Evolutionary conservation across 371 early-diverging fungal species (phyloP), one percentile per base, ranked within the genome.

Genomic region (Mucor plumbeus): DNA sequence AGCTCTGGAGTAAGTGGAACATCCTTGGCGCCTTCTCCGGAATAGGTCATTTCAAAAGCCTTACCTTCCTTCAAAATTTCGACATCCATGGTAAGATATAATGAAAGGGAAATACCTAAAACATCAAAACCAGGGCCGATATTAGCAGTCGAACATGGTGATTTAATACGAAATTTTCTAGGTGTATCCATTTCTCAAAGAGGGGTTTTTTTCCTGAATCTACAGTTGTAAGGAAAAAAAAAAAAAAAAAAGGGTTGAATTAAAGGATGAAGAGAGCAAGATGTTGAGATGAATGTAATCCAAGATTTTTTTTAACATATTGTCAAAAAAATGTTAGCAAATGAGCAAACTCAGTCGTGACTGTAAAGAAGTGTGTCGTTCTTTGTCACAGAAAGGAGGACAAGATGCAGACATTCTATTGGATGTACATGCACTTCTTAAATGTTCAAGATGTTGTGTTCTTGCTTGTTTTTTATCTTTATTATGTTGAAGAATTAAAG

Each of bases 101-200:
- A 83, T 5, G 93, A 91, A 36, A 96, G 88, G 10, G 96, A 92
- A 17, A 95, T 85, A 47, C 99, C 99, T 59, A 98, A 86, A 34
- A 91, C 91, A 80, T 98, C 98, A 70, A 96, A 99, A 38, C 98
- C 98, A 8, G 98, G 97, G 9, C 99, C 99, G 63, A 99, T 89
- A 80, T 99, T 99, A 67, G 99, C 93, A 11, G 97, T 90, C 8
- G 97, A 95, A 43, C 93, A 92, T 1, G 99, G 98, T 41, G 97
- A 95, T 39, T 81, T 70, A 76, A 97, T 92, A 57, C 76, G 86
- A 75, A 92, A 87, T 63, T 81, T 81, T 63, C 83, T 78, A 61
- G 80, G 78, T 57, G 74, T 62, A 36, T 80, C 68, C 63, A 76
- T 65, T 6, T 58, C 34, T 44, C 15, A 38, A 53, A 5, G 38